phyloP scores from a whole-genome alignment of 495 filamentous ascomycete genomes.

The Xylaria flabelliformis region DNA sequence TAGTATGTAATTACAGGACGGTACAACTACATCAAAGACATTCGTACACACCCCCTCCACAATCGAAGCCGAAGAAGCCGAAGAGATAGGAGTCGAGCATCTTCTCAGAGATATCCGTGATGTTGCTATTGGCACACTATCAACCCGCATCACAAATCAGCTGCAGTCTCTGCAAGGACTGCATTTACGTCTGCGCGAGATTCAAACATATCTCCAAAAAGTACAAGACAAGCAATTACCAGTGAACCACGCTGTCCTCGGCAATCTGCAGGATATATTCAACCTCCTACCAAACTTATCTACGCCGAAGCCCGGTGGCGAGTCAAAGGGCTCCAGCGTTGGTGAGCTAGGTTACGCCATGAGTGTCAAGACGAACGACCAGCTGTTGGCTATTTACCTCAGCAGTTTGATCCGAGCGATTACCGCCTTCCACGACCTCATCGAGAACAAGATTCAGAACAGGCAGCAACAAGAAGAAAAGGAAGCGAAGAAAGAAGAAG shows the following conservation, averaged over 20 bases:
- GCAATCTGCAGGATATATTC: slow-evolving; percentile 98
- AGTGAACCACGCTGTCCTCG: slow-evolving; percentile 95
- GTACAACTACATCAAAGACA: slow-evolving; percentile 94
- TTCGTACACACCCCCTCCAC: slow-evolving; percentile 99
- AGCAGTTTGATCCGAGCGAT: slow-evolving; percentile 96
- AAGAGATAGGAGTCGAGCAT: slow-evolving; percentile 99
- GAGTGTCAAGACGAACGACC: slow-evolving; percentile 99
- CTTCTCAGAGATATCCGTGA: slow-evolving; percentile 97
- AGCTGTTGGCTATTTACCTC: slow-evolving; percentile 97
- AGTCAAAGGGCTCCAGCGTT: slow-evolving; percentile 64
- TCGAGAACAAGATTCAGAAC: slow-evolving; percentile 99
- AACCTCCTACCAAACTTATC: slow-evolving; percentile 97
- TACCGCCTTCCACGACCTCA: slow-evolving; percentile 98
- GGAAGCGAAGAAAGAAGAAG: slow-evolving; percentile 80
- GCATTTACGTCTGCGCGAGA: slow-evolving; percentile 93
- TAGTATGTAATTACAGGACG: slow-evolving; percentile 69
- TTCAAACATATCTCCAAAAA: slow-evolving; percentile 93
- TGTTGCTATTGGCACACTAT: slow-evolving; percentile 97
- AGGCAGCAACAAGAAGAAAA: slow-evolving; percentile 95
- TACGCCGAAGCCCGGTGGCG: slow-evolving; percentile 69
- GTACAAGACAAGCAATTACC: slow-evolving; percentile 90
- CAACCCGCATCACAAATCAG: slow-evolving; percentile 96
- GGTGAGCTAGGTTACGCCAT: slow-evolving; percentile 90
- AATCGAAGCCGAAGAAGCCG: slow-evolving; percentile 98
- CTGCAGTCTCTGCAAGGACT: slow-evolving; percentile 96